phyloP scores from a whole-genome alignment of 371 early-diverging fungal species.

The Rhizopus microsporus region DNA sequence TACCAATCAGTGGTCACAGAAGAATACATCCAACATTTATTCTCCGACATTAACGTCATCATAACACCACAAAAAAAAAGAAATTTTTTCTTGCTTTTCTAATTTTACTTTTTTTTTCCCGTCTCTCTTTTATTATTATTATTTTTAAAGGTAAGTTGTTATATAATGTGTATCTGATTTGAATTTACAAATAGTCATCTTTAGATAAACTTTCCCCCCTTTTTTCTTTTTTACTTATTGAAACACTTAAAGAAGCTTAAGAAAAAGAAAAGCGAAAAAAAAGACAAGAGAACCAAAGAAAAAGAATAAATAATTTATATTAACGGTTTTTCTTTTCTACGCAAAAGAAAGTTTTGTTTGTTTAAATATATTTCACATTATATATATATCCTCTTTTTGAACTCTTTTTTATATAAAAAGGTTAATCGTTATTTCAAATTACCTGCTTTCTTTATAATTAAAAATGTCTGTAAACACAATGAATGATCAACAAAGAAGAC shows the following conservation, averaged over 20 bases:
- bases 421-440: no score
- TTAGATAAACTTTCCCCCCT: neutral
- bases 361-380: neutral
- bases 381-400: conserved; percentile 1
- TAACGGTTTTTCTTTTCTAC: conserved; percentile 3
- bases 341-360: conserved; percentile 2
- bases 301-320: conserved; percentile 3
- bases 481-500: conserved; percentile 7
- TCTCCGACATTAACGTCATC: no score
- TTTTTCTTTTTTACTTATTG: neutral
- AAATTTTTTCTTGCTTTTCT: no score
- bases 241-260: neutral
- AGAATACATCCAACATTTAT: no score
- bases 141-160: neutral
- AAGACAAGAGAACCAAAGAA: neutral
- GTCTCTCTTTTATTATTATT: no score
- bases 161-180: neutral
- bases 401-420: neutral
- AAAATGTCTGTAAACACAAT: conserved; percentile 5
- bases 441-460: no score
- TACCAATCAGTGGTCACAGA: no score
- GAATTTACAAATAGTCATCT: neutral
- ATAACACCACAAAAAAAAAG: no score
- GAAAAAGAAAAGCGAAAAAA: neutral
- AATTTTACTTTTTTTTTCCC: no score